phyloP scores from a whole-genome alignment of 257 asterid species.

The Rhazya stricta region DNA sequence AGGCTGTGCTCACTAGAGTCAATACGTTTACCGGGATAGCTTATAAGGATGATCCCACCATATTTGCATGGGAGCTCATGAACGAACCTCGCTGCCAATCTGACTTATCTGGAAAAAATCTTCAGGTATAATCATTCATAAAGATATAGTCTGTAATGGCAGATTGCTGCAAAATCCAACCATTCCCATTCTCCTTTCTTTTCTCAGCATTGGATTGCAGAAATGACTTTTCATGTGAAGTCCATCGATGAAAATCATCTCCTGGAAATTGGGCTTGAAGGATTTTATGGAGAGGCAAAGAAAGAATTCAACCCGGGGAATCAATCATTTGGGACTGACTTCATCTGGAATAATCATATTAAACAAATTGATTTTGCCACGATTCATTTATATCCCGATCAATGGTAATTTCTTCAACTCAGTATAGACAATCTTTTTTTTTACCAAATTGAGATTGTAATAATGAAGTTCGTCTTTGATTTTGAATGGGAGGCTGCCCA shows the following conservation, averaged over 20 bases:
- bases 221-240: slow-evolving; percentile 55
- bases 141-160: too few species aligned
- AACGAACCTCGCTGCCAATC: slow-evolving; percentile 36
- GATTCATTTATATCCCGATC: slow-evolving; percentile 64
- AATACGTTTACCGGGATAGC: slow-evolving; percentile 26
- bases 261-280: slow-evolving; percentile 67
- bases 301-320: slow-evolving; percentile 54
- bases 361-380: slow-evolving; percentile 54
- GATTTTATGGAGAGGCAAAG: slow-evolving; percentile 62
- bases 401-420: slow-evolving; percentile 34
- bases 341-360: slow-evolving; percentile 42
- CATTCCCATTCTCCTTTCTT: neutral
- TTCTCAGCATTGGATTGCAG: slow-evolving; percentile 17
- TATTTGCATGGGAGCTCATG: slow-evolving; percentile 38
- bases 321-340: slow-evolving; percentile 61
- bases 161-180: too few species aligned
- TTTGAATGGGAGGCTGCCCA: neutral
- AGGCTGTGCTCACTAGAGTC: slow-evolving; percentile 30
- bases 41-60: slow-evolving; percentile 32
- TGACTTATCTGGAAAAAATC: slow-evolving; percentile 16
- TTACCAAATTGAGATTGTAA: too few species aligned
- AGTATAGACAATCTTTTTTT: too few species aligned
- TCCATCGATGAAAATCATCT: slow-evolving; percentile 51
- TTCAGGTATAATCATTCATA: slow-evolving; percentile 12
- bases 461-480: neutral